These are phyloP conservation scores for Colletotrichum orbiculare DNA, from an alignment of 2,329 filamentous ascomycete genomes.

Conservation along the genomic window DNA sequence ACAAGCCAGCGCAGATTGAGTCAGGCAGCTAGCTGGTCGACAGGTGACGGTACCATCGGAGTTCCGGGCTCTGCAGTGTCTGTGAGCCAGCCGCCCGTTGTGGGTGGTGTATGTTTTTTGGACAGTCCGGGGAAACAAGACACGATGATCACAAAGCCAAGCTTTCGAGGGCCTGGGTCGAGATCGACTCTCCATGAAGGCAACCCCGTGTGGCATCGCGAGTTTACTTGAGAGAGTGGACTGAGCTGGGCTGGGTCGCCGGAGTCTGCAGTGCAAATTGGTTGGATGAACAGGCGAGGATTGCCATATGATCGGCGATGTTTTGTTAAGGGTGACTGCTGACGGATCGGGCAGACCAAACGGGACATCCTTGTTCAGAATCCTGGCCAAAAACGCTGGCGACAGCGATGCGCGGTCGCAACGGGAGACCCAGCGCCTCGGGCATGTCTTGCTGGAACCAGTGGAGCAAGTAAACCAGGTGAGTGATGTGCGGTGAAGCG, in stretches of 20 bases:
- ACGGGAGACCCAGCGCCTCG: conserved; percentile 12
- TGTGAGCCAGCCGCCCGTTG: background rate
- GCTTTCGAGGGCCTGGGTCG: conserved; percentile 9
- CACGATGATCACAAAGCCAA: conserved; percentile 19
- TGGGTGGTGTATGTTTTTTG: no score
- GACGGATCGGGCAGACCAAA: conserved; percentile 22
- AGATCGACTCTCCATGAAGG: conserved; percentile 25
- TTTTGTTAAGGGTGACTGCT: conserved; percentile 8
- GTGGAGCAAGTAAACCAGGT: conserved; percentile 13
- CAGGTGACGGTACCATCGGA: no score
- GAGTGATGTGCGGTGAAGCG: conserved; percentile 34
- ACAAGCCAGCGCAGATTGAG: conserved; percentile 6
- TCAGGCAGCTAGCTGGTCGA: conserved; percentile 4
- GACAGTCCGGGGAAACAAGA: background rate
- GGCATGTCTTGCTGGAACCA: conserved; percentile 8
- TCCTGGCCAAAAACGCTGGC: no score
- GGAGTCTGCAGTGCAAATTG: background rate
- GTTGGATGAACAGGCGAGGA: conserved; percentile 20
- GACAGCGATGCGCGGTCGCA: conserved; percentile 1
- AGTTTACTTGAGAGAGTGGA: conserved; percentile 8
- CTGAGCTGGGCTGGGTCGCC: background rate
- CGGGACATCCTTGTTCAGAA: conserved; percentile 18
- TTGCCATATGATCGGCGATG: conserved; percentile 26
- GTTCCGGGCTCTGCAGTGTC: background rate
- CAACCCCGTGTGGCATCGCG: conserved; percentile 22